Conservation (phyloP, 768 basidiomycete genomes). For the Macrolepiota fuliginosa region DNA sequence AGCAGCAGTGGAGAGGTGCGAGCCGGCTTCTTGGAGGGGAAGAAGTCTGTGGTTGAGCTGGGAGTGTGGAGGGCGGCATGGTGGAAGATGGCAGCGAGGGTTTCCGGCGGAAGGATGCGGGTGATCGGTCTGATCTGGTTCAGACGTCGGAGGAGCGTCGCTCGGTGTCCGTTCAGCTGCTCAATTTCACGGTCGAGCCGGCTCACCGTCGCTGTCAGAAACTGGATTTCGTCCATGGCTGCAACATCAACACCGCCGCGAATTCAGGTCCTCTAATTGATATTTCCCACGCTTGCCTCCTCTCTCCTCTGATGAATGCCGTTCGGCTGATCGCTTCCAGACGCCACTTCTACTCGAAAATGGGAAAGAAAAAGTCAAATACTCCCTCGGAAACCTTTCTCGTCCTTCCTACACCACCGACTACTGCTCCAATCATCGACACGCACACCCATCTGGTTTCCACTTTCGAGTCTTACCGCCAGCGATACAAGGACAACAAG, state of each 20-base stretch:
- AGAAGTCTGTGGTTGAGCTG: background rate
- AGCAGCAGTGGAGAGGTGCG: background rate
- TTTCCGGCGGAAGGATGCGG: slow-evolving; percentile 9
- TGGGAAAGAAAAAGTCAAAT: slow-evolving; percentile 38
- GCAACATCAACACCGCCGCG: too few relatives aligned
- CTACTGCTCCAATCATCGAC: slow-evolving; percentile 56
- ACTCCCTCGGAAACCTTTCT: slow-evolving; percentile 35
- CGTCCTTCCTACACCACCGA: slow-evolving; percentile 34
- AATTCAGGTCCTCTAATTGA: background rate
- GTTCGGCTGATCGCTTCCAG: background rate
- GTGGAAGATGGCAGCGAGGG: slow-evolving; percentile 5
- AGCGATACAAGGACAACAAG: slow-evolving; percentile 52
- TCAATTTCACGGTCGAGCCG: slow-evolving; percentile 2
- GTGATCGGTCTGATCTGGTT: slow-evolving; percentile 1
- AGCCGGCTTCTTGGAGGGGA: background rate
- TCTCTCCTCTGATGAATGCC: background rate
- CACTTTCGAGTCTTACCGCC: slow-evolving; percentile 63
- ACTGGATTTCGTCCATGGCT: slow-evolving; percentile 1
- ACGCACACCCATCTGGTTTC: slow-evolving; percentile 85
- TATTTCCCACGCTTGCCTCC: slow-evolving; percentile 1
- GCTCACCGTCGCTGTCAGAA: slow-evolving; percentile 3
- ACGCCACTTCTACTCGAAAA: slow-evolving; percentile 14
- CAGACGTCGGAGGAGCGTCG: slow-evolving; percentile 4
- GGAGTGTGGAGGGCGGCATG: background rate
- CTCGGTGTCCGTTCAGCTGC: background rate